A percentile compares a stretch with the other conserved stretches of the same genome.
Conservation (phyloP, 805 yeast genomes). For the Komagataella pastoris region DNA sequence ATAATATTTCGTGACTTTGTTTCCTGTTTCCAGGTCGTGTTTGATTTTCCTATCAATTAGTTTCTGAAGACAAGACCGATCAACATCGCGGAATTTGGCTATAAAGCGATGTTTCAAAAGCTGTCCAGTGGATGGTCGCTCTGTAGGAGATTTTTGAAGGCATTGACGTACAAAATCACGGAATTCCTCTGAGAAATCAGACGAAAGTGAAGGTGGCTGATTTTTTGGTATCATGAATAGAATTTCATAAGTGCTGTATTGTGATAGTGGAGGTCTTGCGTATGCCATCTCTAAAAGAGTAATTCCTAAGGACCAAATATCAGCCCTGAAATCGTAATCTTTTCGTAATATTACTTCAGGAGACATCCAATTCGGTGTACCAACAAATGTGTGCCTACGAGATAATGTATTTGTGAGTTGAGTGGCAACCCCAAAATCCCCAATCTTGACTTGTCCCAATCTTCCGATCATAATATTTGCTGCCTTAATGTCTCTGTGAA, state of each 20-base stretch:
- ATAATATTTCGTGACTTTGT: slow-evolving; percentile 14
- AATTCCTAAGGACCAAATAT: slow-evolving; percentile 72
- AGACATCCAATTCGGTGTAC: slow-evolving; percentile 57
- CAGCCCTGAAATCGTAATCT: slow-evolving; percentile 57
- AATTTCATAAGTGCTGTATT: slow-evolving; percentile 43
- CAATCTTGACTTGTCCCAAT: slow-evolving; percentile 80
- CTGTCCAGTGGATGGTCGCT: slow-evolving; percentile 50
- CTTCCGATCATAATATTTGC: slow-evolving; percentile 61
- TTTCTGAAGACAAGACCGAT: slow-evolving; percentile 18
- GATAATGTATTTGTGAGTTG: slow-evolving; percentile 44
- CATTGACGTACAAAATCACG: slow-evolving; percentile 60
- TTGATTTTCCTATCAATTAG: slow-evolving; percentile 28
- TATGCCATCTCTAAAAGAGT: slow-evolving; percentile 61
- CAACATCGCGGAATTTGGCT: slow-evolving; percentile 20
- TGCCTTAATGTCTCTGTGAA: slow-evolving; percentile 88
- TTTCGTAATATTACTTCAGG: slow-evolving; percentile 43
- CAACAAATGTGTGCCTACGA: slow-evolving; percentile 38
- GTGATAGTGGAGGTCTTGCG: slow-evolving; percentile 59
- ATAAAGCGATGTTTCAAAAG: slow-evolving; percentile 57
- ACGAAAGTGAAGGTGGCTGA: slow-evolving; percentile 28
- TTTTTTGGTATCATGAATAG: slow-evolving; percentile 35
- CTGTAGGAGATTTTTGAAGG: slow-evolving; percentile 53
- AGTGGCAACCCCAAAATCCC: slow-evolving; percentile 96
- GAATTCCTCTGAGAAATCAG: slow-evolving; percentile 25
- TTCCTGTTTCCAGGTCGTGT: slow-evolving; percentile 25